A percentile compares a stretch with the other conserved stretches of the same genome.
Conservation (phyloP, 371 early-diverging fungal genomes). For the Rhizopus arrhizus region DNA sequence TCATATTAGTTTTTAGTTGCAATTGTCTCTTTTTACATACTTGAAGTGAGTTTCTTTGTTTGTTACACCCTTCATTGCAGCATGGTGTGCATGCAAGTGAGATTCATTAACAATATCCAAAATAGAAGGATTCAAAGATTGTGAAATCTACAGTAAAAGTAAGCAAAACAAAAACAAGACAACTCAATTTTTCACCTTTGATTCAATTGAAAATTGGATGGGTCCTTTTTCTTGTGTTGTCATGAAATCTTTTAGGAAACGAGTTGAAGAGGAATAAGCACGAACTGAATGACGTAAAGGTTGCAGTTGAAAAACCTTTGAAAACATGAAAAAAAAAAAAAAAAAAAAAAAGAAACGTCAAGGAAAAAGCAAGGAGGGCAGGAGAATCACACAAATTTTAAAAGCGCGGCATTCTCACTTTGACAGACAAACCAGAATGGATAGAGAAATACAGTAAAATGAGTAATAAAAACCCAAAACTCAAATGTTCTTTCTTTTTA, state of each 20-base stretch:
- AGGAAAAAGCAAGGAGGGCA: no score
- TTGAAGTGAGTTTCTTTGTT: constrained; percentile 78
- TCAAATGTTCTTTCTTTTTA: no score
- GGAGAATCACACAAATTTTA: no score
- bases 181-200: constrained; percentile 27
- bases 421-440: no score
- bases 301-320: no score
- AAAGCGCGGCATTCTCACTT: no score
- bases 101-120: constrained; percentile 74
- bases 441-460: no score
- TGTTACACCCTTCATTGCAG: constrained; percentile 72
- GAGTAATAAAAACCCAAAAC: no score
- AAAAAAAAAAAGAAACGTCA: no score
- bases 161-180: not conserved
- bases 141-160: constrained; percentile 44
- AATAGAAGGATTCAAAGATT: constrained; percentile 55
- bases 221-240: constrained; percentile 45
- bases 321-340: no score
- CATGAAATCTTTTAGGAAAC: constrained; percentile 33
- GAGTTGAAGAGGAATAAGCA: constrained; percentile 12
- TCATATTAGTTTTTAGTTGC: not conserved
- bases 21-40: constrained; percentile 32
- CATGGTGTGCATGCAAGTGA: constrained; percentile 74
- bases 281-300: not conserved
- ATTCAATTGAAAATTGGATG: constrained; percentile 44